A percentile compares a stretch with the other conserved stretches of the same genome.
Conservation (phyloP, 2,329 filamentous ascomycete genomes). For the Coniochaeta sp. region DNA sequence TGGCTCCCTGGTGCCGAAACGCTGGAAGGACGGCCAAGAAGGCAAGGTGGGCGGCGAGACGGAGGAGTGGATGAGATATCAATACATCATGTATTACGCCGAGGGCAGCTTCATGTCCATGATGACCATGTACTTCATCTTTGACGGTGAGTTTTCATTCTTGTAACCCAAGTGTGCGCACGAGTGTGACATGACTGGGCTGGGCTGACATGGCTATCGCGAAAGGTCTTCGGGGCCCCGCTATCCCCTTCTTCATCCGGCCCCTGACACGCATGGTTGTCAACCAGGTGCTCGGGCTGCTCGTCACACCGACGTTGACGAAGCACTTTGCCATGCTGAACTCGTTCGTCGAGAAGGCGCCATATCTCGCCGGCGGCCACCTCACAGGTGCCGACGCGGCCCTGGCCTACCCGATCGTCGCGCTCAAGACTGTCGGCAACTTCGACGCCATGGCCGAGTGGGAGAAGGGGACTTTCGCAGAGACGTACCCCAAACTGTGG, state of each 20-base stretch:
- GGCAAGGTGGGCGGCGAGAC: conserved; percentile 52
- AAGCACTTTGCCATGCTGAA: conserved; percentile 43
- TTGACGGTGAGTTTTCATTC: conserved; percentile 38
- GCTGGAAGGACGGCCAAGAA: conserved; percentile 52
- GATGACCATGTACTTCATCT: conserved; percentile 57
- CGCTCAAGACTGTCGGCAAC: conserved; percentile 26
- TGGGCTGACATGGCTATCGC: background rate
- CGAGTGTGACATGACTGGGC: background rate
- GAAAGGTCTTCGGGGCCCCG: conserved; percentile 33
- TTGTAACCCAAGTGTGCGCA: too few species aligned
- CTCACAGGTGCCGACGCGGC: conserved; percentile 47
- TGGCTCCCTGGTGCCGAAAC: conserved; percentile 38
- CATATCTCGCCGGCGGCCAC: conserved; percentile 27
- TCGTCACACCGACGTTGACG: conserved; percentile 40
- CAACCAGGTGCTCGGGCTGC: conserved; percentile 30
- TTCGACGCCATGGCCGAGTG: conserved; percentile 34
- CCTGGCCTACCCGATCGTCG: conserved; percentile 44
- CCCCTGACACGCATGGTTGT: conserved; percentile 41
- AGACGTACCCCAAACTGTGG: conserved; percentile 33
- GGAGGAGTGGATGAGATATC: conserved; percentile 50
- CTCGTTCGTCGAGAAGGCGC: conserved; percentile 31
- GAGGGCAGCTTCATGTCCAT: conserved; percentile 78
- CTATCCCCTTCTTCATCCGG: conserved; percentile 45
- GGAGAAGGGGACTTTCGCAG: conserved; percentile 15
- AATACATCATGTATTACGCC: conserved; percentile 61